Evolutionary conservation across 441 rosid species (phyloP).

Genomic region (Bocquillonia castaneifolia): DNA sequence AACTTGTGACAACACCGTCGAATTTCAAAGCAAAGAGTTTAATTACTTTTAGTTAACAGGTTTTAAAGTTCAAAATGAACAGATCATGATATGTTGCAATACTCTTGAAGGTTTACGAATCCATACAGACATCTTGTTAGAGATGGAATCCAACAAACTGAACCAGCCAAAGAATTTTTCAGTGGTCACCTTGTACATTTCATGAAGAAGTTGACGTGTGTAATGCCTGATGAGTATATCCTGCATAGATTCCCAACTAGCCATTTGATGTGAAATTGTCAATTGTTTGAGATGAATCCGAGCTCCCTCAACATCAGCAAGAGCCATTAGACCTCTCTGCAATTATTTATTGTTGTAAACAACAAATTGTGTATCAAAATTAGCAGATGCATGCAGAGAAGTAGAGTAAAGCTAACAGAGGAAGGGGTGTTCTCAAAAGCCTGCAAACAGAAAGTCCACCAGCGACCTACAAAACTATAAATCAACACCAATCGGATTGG

Average conservation of each 20-base stretch:
- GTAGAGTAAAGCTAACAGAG: not conserved
- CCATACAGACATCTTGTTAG: not conserved
- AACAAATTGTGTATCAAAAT: not conserved
- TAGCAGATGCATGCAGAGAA: not conserved
- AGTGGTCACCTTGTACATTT: conserved; percentile 80
- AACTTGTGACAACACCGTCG: conserved; percentile 1
- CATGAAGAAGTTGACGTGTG: conserved; percentile 84
- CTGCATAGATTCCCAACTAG: conserved; percentile 93
- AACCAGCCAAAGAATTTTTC: not conserved
- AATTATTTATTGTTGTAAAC: conserved; percentile 18
- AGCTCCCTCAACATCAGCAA: conserved; percentile 97
- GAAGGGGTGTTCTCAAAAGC: no score
- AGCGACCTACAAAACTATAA: not conserved
- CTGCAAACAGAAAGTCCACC: not conserved
- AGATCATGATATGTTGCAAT: not conserved
- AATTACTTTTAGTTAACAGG: not conserved
- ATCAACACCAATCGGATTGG: not conserved
- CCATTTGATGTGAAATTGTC: conserved; percentile 80
- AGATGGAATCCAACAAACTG: not conserved
- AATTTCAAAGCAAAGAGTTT: conserved; percentile 5
- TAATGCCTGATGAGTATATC: conserved; percentile 85
- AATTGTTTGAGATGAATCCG: conserved; percentile 78
- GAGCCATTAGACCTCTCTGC: conserved; percentile 96
- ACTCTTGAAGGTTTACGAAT: no score
- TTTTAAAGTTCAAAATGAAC: not conserved